These are phyloP conservation scores for Talaromyces sp. DNA, from an alignment of 2,329 filamentous ascomycete species.

Conservation along the genomic window DNA sequence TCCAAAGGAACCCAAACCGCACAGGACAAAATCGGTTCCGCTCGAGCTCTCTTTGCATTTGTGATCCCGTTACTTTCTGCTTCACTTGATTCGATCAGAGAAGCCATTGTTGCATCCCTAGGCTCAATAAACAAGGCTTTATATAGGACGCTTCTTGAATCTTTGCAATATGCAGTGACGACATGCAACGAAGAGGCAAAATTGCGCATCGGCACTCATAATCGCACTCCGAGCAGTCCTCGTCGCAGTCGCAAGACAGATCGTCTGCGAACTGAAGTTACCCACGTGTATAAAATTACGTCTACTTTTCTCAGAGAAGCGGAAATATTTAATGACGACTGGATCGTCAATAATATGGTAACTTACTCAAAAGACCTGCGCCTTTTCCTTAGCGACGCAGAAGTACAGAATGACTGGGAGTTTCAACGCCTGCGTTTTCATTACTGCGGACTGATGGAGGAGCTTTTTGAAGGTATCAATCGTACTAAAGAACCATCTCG, in stretches of 20 bases:
- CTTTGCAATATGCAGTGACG: constrained; percentile 79
- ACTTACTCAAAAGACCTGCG: constrained; percentile 89
- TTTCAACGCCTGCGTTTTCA: constrained; percentile 89
- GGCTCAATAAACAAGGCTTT: constrained; percentile 94
- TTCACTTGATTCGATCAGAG: constrained; percentile 74
- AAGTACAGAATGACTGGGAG: constrained; percentile 91
- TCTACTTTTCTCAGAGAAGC: constrained; percentile 79
- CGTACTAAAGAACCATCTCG: constrained; percentile 76
- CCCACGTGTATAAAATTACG: constrained; percentile 91
- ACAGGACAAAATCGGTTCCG: constrained; percentile 79
- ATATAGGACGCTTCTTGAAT: constrained; percentile 85
- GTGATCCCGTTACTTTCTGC: constrained; percentile 83
- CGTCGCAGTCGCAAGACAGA: constrained; percentile 81
- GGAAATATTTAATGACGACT: constrained; percentile 79
- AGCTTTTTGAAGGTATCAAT: constrained; percentile 87
- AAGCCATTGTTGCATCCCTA: constrained; percentile 85
- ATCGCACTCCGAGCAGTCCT: constrained; percentile 77
- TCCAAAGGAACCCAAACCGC: constrained; percentile 65
- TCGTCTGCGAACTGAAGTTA: constrained; percentile 85
- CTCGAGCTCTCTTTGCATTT: constrained; percentile 83
- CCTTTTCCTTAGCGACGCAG: constrained; percentile 88
- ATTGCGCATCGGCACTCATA: constrained; percentile 69
- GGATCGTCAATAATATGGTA: constrained; percentile 83
- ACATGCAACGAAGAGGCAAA: constrained; percentile 87
- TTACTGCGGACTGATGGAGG: constrained; percentile 91